Percentiles rank a stretch among this genome's conserved stretches.
These are phyloP conservation scores for Gigaspora rosea DNA, from an alignment of 192 early-diverging fungal genomes.

Conservation along the genomic window DNA sequence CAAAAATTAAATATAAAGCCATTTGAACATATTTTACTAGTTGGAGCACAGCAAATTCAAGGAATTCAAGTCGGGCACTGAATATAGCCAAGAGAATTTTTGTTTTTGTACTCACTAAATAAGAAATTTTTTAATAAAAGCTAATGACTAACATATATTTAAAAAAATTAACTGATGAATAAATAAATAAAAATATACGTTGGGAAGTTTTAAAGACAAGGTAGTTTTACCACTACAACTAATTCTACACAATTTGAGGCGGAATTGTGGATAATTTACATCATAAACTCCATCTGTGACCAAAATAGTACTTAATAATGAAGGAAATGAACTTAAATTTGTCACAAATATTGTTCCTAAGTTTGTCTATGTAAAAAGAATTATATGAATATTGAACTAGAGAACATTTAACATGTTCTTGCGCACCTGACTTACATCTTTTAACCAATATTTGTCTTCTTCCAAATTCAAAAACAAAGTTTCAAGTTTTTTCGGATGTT, in stretches of 20 bases:
- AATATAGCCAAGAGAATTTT: slow-evolving; percentile 44
- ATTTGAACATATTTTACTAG: slow-evolving; percentile 44
- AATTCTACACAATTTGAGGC: slow-evolving; percentile 43
- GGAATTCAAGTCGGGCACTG: slow-evolving; percentile 44
- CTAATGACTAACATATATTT: neutral
- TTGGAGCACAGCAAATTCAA: slow-evolving; percentile 44
- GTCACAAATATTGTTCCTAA: slow-evolving; percentile 43
- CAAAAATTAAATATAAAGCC: slow-evolving; percentile 38
- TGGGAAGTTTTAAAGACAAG: slow-evolving; percentile 40
- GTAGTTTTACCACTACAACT: slow-evolving; percentile 46
- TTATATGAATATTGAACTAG: neutral
- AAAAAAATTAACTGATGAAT: neutral
- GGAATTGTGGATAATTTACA: slow-evolving; percentile 35
- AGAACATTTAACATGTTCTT: neutral
- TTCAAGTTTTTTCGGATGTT: slow-evolving; percentile 35
- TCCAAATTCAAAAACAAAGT: slow-evolving; percentile 32
- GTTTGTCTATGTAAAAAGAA: slow-evolving; percentile 34
- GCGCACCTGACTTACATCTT: slow-evolving; percentile 34
- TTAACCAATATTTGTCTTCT: slow-evolving; percentile 34
- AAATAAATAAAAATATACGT: slow-evolving; percentile 34
- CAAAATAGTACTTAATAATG: slow-evolving; percentile 43
- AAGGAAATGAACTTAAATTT: slow-evolving; percentile 43
- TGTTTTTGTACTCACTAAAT: slow-evolving; percentile 43
- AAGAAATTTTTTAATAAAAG: neutral
- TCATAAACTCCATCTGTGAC: slow-evolving; percentile 51